Percentiles rank a stretch among this genome's conserved stretches.
Conservation (phyloP, 108 stramenopile species). For the Pseudonitzschia delicatissima region DNA sequence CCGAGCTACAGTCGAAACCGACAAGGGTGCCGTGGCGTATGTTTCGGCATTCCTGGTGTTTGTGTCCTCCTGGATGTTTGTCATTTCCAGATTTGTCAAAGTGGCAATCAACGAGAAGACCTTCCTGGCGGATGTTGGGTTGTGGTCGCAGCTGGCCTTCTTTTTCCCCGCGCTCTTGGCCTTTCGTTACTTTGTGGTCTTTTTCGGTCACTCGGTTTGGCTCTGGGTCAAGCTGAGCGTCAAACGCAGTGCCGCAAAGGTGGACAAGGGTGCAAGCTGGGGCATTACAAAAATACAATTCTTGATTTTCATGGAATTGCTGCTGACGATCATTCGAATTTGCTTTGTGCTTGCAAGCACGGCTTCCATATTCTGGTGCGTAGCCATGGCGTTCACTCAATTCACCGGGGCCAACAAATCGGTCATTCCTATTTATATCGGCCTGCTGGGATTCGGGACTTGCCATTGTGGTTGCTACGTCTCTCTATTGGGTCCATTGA, state of each 20-base stretch:
- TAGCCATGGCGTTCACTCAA: too few relatives aligned
- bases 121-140: not conserved
- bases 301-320: constrained; percentile 11
- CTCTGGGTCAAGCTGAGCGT: constrained; percentile 21
- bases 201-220: constrained; percentile 11
- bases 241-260: not conserved
- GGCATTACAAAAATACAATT: constrained; percentile 10
- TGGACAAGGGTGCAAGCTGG: not conserved
- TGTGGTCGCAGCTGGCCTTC: constrained; percentile 18
- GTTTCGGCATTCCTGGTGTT: constrained; percentile 18
- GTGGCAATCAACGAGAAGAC: not conserved
- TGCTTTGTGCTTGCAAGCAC: not conserved
- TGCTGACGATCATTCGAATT: constrained; percentile 13
- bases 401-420: too few relatives aligned
- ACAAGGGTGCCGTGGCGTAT: constrained; percentile 24
- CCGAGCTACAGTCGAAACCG: constrained; percentile 32
- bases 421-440: constrained; percentile 13
- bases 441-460: constrained; percentile 12
- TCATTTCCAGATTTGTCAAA: constrained; percentile 18
- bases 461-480: too few relatives aligned
- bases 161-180: constrained; percentile 25
- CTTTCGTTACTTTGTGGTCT: constrained; percentile 9
- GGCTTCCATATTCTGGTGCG: too few relatives aligned
- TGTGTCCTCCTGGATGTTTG: constrained; percentile 18
- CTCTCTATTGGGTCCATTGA: too few relatives aligned